phyloP scores from a whole-genome alignment of 106 monocot species.

The Phalaenopsis equestris region DNA sequence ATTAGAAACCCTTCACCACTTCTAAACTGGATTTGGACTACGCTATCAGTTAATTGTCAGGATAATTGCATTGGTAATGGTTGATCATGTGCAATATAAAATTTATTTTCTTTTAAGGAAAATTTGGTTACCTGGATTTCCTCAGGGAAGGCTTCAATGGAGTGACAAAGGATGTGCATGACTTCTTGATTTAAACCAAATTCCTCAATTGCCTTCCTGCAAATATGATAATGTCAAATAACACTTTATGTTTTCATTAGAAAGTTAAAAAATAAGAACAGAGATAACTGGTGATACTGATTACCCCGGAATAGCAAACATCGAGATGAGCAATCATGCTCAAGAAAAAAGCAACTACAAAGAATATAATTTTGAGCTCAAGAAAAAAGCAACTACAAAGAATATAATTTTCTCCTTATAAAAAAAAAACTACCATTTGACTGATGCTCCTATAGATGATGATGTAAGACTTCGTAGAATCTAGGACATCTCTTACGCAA shows the following conservation, averaged over 20 bases:
- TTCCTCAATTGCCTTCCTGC: slow-evolving; percentile 76
- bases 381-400: not conserved
- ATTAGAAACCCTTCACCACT: not conserved
- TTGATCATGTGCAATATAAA: not conserved
- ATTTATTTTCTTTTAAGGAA: not conserved
- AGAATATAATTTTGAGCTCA: not conserved
- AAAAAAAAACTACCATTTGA: slow-evolving; percentile 6
- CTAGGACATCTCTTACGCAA: no score
- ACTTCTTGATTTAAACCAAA: slow-evolving; percentile 60
- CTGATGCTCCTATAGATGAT: not conserved
- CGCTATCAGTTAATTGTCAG: not conserved
- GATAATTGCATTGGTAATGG: not conserved
- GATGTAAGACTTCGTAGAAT: no score
- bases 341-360: no score
- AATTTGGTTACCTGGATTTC: slow-evolving; percentile 60
- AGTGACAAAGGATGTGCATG: slow-evolving; percentile 44
- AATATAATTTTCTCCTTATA: not conserved
- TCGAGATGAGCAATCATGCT: no score
- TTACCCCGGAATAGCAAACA: no score
- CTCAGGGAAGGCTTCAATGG: slow-evolving; percentile 49
- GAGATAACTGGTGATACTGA: not conserved
- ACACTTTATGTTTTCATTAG: not conserved
- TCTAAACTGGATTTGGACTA: not conserved
- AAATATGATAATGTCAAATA: slow-evolving; percentile 5
- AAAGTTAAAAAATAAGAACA: not conserved